Conservation (phyloP, 805 yeast species). For the Tetrapisispora fleetii region DNA sequence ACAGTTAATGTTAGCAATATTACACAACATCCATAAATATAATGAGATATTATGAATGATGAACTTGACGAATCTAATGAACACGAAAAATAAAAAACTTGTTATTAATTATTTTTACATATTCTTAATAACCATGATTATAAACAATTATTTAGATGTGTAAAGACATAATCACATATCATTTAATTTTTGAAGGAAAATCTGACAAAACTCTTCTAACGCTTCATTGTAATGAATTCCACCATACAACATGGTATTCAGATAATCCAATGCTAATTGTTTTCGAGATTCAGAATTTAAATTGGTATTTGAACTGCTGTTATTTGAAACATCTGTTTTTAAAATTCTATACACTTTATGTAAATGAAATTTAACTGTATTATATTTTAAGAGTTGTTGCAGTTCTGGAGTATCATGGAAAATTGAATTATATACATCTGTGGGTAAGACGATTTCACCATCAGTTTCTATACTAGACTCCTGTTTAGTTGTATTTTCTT, state of each 20-base stretch:
- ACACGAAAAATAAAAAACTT: neutral
- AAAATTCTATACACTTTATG: constrained; percentile 40
- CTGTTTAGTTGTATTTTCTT: neutral
- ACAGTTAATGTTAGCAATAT: constrained; percentile 12
- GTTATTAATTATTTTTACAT: neutral
- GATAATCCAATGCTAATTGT: constrained; percentile 48
- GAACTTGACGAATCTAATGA: neutral
- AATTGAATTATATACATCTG: constrained; percentile 22
- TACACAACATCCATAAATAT: constrained; percentile 4
- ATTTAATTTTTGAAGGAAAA: constrained; percentile 9
- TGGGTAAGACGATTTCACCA: constrained; percentile 1
- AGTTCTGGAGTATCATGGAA: constrained; percentile 32
- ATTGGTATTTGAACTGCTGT: constrained; percentile 7
- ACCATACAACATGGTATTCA: constrained; percentile 45
- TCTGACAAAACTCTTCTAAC: constrained; percentile 51
- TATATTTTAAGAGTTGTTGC: constrained; percentile 37
- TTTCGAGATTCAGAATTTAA: constrained; percentile 30
- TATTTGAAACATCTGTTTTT: constrained; percentile 13
- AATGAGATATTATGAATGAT: neutral
- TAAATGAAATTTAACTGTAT: constrained; percentile 45
- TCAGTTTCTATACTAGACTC: neutral
- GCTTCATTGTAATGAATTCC: constrained; percentile 54
- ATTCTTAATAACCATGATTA: neutral
- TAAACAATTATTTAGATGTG: neutral
- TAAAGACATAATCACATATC: neutral